Evolutionary conservation across 2,329 filamentous ascomycete genomes (phyloP).

Genomic region (Neofusicoccum ribis): DNA sequence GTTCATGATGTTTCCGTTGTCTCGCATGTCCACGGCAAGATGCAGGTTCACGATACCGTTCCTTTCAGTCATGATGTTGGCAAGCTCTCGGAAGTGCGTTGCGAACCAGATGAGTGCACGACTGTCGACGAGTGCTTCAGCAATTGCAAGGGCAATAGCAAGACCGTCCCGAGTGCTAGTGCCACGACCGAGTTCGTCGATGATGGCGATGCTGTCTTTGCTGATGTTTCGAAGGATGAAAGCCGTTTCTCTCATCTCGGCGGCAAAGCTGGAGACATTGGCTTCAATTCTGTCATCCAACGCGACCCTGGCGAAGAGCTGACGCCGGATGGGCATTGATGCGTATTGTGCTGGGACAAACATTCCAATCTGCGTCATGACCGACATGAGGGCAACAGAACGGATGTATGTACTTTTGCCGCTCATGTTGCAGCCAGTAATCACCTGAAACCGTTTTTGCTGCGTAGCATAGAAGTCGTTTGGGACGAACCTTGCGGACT

Average conservation of each 20-base stretch:
- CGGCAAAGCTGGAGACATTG: constrained; percentile 89
- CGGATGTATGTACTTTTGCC: constrained; percentile 94
- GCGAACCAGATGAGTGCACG: constrained; percentile 83
- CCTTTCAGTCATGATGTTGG: constrained; percentile 71
- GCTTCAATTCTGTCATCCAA: constrained; percentile 85
- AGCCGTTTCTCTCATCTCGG: constrained; percentile 94
- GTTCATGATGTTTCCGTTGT: constrained; percentile 62
- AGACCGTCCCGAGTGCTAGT: constrained; percentile 88
- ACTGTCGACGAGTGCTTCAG: constrained; percentile 81
- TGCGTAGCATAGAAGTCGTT: constrained; percentile 87
- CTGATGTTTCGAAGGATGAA: constrained; percentile 88
- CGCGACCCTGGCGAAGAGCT: constrained; percentile 84
- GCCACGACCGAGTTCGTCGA: constrained; percentile 89
- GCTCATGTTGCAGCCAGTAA: constrained; percentile 98
- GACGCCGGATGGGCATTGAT: constrained; percentile 74
- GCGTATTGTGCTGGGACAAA: constrained; percentile 88
- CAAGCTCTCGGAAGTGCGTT: constrained; percentile 86
- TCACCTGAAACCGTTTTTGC: constrained; percentile 82
- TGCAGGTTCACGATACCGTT: constrained; percentile 82
- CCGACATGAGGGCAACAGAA: constrained; percentile 75
- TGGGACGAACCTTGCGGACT: constrained; percentile 70
- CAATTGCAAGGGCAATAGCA: constrained; percentile 84
- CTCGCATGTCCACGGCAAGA: constrained; percentile 67
- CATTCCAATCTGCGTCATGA: constrained; percentile 92
- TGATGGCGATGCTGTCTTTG: constrained; percentile 72